Evolutionary conservation across 2,329 filamentous ascomycete genomes (phyloP), one percentile per base, ranked within the genome.

Genomic region (Aspergillus sp.): DNA sequence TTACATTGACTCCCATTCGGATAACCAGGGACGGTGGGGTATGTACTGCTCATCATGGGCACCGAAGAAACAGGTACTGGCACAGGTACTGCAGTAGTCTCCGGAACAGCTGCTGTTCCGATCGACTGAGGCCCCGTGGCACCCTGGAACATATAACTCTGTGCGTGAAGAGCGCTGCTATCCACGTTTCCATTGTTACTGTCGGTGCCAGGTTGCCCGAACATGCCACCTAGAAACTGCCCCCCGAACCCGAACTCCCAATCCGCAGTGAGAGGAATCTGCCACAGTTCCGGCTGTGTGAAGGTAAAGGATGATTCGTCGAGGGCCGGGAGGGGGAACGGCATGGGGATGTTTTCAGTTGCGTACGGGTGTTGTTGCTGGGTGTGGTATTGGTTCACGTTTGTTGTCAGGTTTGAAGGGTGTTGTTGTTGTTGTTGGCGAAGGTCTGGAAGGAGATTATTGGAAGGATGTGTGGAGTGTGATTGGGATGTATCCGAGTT

Each of bases 221-320:
- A 69, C 17, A 75, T 63, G 15, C 67, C 68, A 7, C 64, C 57
- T 46, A 72, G 68, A 43, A 72, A 62, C 13, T 73, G 70, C 8
- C 66, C 64, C 22, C 70, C 66, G 43, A 72, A 66, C 22, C 71
- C 66, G 41, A 73, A 66, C 59, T 89, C 91, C 92, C 92, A 96
- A 72, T 97, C 93, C 19, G 96, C 83, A 7, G 91, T 92, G 85
- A 96, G 92, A 0, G 93, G 93, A 82, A 97, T 87, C 74, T 93
- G 90, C 87, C 94, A 98, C 38, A 97, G 78, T 75, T 97, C 93
- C 66, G 72, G 71, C 50, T 73, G 67, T 17, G 61, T 60, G 52
- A 70, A 61, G 50, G 53, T 38, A 25, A 50, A 45, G 34, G 47
- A 28, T 45, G 50, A 23, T 30, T 57, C 48, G 22, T 63, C 59